Evolutionary conservation across 306 rosid genomes (phyloP).

Genomic region (Benincasa hispida): DNA sequence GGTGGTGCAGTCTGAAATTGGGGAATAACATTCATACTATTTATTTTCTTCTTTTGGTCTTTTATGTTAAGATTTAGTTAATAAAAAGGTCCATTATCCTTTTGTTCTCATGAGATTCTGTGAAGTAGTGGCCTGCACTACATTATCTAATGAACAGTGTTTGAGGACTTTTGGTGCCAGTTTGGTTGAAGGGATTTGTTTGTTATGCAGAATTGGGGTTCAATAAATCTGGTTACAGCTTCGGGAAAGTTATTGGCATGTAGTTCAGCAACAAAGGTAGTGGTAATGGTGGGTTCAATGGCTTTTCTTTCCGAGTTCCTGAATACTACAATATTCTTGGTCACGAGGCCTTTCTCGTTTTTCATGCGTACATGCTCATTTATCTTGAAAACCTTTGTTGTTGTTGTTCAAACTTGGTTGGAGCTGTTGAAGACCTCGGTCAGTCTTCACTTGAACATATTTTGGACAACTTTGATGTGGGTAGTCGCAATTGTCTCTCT

Average conservation of each 20-base stretch:
- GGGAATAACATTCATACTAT: neutral
- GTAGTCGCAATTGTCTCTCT: conserved; percentile 36
- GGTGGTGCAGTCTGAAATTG: neutral
- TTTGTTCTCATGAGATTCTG: neutral
- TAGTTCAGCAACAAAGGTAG: conserved; percentile 14
- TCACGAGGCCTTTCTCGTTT: conserved; percentile 34
- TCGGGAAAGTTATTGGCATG: conserved; percentile 11
- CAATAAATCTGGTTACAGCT: neutral
- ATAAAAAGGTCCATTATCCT: too few species aligned
- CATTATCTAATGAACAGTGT: neutral
- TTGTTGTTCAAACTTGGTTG: conserved; percentile 29
- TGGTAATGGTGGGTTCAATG: conserved; percentile 21
- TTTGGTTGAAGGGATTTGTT: conserved; percentile 3
- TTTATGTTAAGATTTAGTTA: neutral
- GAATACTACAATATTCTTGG: conserved; percentile 22
- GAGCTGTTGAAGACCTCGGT: conserved; percentile 41
- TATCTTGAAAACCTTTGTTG: conserved; percentile 27
- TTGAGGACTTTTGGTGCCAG: neutral
- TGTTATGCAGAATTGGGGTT: neutral
- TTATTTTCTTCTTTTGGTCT: neutral
- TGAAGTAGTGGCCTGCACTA: neutral
- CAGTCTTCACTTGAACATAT: conserved; percentile 28
- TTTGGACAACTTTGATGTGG: conserved; percentile 37
- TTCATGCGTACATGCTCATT: conserved; percentile 32
- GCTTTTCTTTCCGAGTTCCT: conserved; percentile 34